Base-by-base conservation (phyloP, 345 rosid species). In the Cochlearia excelsa region DNA sequence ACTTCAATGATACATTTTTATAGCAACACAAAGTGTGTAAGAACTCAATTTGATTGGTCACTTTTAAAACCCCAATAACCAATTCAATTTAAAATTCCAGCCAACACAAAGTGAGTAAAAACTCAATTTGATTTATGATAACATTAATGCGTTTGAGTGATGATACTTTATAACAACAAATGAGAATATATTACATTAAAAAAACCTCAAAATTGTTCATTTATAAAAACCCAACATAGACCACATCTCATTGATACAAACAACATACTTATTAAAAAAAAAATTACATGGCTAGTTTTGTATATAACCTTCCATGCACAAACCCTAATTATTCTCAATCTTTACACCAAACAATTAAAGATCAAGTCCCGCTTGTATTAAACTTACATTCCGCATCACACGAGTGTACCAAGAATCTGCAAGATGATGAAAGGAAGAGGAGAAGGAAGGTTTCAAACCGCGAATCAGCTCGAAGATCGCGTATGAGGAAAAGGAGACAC, bases 401-500 rank as follows among this genome's bases (percentile, higher is more conserved):
- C 0, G 34, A 47, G 8, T 55, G 48, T 5, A 46, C 6, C 37
- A 4, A 27, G 28, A 65, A 29, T 30, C 34, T 23, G n/a, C 51
- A 40, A n/a, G 63, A 57, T 23, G 51, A 66, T 49, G 64, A 66
- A n/a, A 49, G 64, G n/a, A 66, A 42, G 51, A 6, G 38, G 29
- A 57, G 45, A 50, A 66, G 64, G 51, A 57, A 40, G 51, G 51
- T 57, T 1, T 57, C 70, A n/a, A 66, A 66, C 57, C 63, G 70
- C 0, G 64, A 66, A 41, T 66, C 70, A 49, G 70, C 70, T 48
- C 35, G 64, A 29, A 66, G 70, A 57, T 66, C 70, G 5, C 63
- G 70, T 57, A 40, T 66, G 70, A 41, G 70, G 9, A 66, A 66
- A 49, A 10, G 44, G 0, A 11, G 63, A 48, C 37, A 57, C 30